These are phyloP conservation scores for Sordariomycetes sp. DNA, from an alignment of 2,329 filamentous ascomycete genomes.

Conservation along the genomic window DNA sequence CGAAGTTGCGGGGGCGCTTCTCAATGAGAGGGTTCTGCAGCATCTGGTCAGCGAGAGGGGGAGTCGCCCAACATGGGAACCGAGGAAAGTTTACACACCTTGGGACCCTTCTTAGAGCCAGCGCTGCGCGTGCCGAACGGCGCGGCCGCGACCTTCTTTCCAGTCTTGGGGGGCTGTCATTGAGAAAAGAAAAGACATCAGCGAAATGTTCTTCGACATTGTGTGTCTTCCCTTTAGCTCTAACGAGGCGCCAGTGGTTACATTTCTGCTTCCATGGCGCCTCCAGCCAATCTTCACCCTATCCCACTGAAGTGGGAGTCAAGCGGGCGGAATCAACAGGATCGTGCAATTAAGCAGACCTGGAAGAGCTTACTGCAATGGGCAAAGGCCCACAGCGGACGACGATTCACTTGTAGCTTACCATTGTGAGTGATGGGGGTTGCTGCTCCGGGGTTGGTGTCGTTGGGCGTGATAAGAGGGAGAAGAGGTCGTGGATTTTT, in stretches of 20 bases:
- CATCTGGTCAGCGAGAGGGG: conserved; percentile 1
- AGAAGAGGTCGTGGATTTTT: conserved; percentile 17
- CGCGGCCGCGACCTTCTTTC: conserved; percentile 96
- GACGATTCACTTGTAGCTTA: conserved; percentile 3
- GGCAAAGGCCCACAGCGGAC: neutral
- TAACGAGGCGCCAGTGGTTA: conserved; percentile 55
- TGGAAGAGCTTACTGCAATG: neutral
- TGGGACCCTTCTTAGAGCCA: conserved; percentile 83
- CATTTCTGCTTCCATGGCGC: conserved; percentile 38
- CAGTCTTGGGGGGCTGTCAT: conserved; percentile 98
- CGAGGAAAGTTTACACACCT: conserved; percentile 51
- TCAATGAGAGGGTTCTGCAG: conserved; percentile 94
- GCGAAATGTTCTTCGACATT: conserved; percentile 59
- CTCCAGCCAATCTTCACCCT: conserved; percentile 56
- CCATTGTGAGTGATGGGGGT: conserved; percentile 3
- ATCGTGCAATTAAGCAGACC: neutral
- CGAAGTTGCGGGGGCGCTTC: conserved; percentile 95
- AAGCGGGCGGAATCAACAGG: conserved; percentile 16
- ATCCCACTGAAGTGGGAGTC: conserved; percentile 8
- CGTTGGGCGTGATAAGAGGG: conserved; percentile 16
- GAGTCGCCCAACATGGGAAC: too few relatives aligned
- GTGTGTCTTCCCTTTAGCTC: conserved; percentile 46
- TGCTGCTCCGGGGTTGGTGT: conserved; percentile 7
- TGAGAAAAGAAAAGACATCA: conserved; percentile 98
- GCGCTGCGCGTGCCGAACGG: conserved; percentile 94